These are phyloP conservation scores for Marsdenia floribunda DNA, from an alignment of 257 asterid genomes.

Conservation along the genomic window DNA sequence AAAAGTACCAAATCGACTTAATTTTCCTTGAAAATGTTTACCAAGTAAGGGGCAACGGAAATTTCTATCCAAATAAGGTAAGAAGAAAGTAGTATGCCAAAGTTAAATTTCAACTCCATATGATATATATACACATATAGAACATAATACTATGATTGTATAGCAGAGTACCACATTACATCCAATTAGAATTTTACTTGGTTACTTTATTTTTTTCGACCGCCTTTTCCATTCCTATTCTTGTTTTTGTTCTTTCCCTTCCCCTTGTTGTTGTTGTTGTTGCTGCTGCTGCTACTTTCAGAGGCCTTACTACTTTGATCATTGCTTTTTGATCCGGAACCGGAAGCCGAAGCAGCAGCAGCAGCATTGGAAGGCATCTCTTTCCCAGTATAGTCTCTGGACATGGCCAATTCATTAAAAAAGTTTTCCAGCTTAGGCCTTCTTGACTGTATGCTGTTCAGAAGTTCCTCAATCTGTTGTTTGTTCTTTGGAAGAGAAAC, in stretches of 20 bases:
- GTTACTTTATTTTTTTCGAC: not conserved
- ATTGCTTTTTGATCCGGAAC: not conserved
- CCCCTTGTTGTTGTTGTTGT: not conserved
- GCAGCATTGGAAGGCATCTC: not conserved
- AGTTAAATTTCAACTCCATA: too few species aligned
- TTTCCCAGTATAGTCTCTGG: not conserved
- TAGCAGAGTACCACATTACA: not conserved
- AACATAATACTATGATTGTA: not conserved
- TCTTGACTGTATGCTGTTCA: slow-evolving; percentile 3
- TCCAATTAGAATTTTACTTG: too few species aligned
- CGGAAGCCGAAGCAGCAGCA: not conserved
- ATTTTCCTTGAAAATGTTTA: too few species aligned
- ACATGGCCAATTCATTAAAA: not conserved
- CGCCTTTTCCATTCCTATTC: not conserved
- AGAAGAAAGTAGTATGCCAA: too few species aligned
- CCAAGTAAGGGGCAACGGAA: too few species aligned
- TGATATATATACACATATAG: too few species aligned
- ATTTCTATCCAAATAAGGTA: too few species aligned
- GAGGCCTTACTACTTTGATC: not conserved
- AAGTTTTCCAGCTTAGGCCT: not conserved
- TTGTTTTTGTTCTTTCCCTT: slow-evolving; percentile 4
- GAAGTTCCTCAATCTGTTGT: not conserved
- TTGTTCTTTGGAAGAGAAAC: not conserved
- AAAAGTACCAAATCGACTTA: too few species aligned
- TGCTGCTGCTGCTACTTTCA: not conserved